These are phyloP conservation scores for Chaetomium tenue DNA, from an alignment of 495 filamentous ascomycete species.

Conservation along the genomic window DNA sequence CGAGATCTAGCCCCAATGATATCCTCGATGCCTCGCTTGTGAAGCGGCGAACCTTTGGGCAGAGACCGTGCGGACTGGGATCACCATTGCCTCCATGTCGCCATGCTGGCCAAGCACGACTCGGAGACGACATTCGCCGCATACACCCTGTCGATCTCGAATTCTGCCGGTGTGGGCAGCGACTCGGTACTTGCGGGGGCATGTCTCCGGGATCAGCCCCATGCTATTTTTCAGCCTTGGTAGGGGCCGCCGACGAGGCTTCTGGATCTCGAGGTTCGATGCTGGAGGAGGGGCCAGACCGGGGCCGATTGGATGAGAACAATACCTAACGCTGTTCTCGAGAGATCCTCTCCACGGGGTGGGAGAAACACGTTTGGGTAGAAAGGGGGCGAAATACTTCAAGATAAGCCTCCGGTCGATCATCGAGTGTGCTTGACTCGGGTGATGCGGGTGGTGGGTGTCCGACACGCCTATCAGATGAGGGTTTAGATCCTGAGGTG, in stretches of 20 bases:
- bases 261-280: not conserved
- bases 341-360: not conserved
- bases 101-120: not conserved
- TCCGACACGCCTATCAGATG: too few species aligned
- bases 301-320: not conserved
- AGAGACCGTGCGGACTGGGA: not conserved
- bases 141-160: slow-evolving; percentile 10
- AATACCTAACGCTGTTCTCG: not conserved
- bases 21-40: not conserved
- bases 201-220: slow-evolving; percentile 2
- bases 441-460: too few species aligned
- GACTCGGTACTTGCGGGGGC: not conserved
- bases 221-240: not conserved
- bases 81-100: slow-evolving; percentile 6
- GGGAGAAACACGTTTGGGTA: not conserved
- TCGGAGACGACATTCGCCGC: slow-evolving; percentile 1
- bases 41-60: not conserved
- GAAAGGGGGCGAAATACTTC: not conserved
- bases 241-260: not conserved
- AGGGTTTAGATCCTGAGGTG: not conserved
- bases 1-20: not conserved
- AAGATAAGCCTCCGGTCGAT: not conserved
- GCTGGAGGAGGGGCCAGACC: not conserved
- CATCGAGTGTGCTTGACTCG: not conserved
- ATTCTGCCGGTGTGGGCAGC: not conserved